Evolutionary conservation across 108 stramenopile species (phyloP).

Genomic region (Phaeodactylum tricornutum): DNA sequence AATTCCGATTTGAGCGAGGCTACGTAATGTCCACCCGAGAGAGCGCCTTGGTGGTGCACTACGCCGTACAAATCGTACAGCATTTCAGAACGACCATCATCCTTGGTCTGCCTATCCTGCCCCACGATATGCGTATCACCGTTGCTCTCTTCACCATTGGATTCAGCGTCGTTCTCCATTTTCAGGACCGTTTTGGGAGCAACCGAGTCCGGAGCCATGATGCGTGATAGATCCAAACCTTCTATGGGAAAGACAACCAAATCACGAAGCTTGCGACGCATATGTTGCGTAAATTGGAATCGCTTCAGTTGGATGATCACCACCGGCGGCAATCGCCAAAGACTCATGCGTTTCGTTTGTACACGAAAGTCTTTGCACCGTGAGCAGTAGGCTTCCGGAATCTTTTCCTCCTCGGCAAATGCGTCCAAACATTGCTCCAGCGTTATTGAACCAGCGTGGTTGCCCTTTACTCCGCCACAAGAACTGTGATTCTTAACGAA

Average conservation of each 20-base stretch:
- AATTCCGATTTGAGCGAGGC: conserved; percentile 76
- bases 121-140: too few relatives aligned
- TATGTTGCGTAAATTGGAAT: conserved; percentile 85
- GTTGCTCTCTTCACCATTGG: neutral
- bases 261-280: conserved; percentile 88
- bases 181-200: neutral
- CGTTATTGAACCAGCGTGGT: conserved; percentile 56
- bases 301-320: conserved; percentile 95
- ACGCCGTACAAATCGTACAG: conserved; percentile 86
- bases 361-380: conserved; percentile 85
- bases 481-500: conserved; percentile 59
- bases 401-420: conserved; percentile 80
- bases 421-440: conserved; percentile 80
- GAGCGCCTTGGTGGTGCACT: conserved; percentile 84
- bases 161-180: neutral
- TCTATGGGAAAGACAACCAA: conserved; percentile 86
- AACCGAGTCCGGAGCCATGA: conserved; percentile 44
- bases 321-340: conserved; percentile 91
- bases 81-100: conserved; percentile 18
- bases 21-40: conserved; percentile 84
- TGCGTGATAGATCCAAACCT: conserved; percentile 77
- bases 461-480: conserved; percentile 39
- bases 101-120: too few relatives aligned
- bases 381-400: conserved; percentile 82
- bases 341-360: conserved; percentile 79